Evolutionary conservation across 2,329 filamentous ascomycete species (phyloP), one percentile per base, ranked within the genome.

Genomic region (Paraphaeosphaeria minitans): DNA sequence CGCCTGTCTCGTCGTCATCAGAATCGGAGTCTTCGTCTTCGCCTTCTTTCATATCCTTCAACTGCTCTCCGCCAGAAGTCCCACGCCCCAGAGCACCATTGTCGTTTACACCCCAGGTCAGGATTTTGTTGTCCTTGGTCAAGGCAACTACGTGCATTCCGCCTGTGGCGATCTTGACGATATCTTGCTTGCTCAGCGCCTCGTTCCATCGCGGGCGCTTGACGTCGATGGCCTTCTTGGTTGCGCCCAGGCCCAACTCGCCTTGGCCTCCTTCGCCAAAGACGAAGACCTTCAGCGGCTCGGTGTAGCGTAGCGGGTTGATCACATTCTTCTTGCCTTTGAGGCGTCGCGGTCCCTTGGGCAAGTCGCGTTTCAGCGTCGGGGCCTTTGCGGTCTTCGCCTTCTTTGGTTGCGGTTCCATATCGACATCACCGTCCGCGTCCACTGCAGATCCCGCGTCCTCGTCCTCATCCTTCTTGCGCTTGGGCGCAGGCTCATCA

Each of bases 41-140:
- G 56, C 85, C 75, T 13, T 78, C 80, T 42, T 81, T 80, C 51
- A 84, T 79, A 58, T 85, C 82, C 63, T 80, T 81, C 68, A 83
- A 77, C 54, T 86, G 87, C 50, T 89, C 85, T 4, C 62, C 72
- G 83, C 87, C 89, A 13, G 79, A 79, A 3, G 90, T 93, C 71
- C 91, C 85, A 71, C 92, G 84, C 43, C 92, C 92, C 39, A 96
- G 83, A 9, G 92, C 90, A 62, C 90, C 89, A 71, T 93, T 88
- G 71, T 96, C 92, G 73, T 95, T 95, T 66, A 95, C 91, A 55
- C 92, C 92, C 92, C 92, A 96, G 29, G 90, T 93, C 55, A 92
- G 80, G 66, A 96, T 90, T 78, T 88, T 88, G 81, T 93, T 92
- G 75, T 94, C 89, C 66, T 88, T 84, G 51, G 92, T 94, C 53